Evolutionary conservation across 2,329 filamentous ascomycete genomes (phyloP), one percentile per base, ranked within the genome.

Genomic region (Cercospora nicotianae): DNA sequence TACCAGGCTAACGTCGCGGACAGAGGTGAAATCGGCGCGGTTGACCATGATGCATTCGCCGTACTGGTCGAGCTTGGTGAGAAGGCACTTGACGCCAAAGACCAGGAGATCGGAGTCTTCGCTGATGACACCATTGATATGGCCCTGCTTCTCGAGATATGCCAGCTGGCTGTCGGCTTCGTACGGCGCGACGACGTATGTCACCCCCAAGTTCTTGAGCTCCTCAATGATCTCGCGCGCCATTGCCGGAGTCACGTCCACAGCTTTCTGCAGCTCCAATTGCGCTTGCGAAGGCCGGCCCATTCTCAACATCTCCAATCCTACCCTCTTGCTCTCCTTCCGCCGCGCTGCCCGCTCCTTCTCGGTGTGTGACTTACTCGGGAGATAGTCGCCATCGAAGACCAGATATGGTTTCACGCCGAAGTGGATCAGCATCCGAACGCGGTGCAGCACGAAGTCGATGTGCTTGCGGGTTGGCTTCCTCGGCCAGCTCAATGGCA

Each of bases 131-230:
- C 93, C 96, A 73, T 90, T 83, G 73, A 97, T 91, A 61, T 94
- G 83, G 1, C 94, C 94, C 67, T 92, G 87, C 60, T 89, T 89
- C 80, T 99, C 95, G 42, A 99, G 85, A 77, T 98, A 99, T 28
- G 93, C 94, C 74, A 99, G 86, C 79, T 99, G 94, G n/a, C 94
- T 90, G 79, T 99, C 95, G 58, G 95, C 95, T 83, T 99, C 95
- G 80, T 97, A 99, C 0, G 95, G 95, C 0, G 95, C 95, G 18
- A 99, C 96, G 65, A 99, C 85, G 77, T 97, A 98, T 66, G 92
- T 87, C 16, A 99, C 86, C 45, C 88, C 86, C 75, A 90, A 83
- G 75, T 88, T 87, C 81, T 96, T 97, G 75, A 98, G 84, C 78
- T 96, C 92, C 73, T 97, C 93, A 67, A 99, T 99, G 63, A 98